These are phyloP conservation scores for Basipetospora chlamydospora DNA, from an alignment of 2,329 filamentous ascomycete genomes.

Conservation along the genomic window DNA sequence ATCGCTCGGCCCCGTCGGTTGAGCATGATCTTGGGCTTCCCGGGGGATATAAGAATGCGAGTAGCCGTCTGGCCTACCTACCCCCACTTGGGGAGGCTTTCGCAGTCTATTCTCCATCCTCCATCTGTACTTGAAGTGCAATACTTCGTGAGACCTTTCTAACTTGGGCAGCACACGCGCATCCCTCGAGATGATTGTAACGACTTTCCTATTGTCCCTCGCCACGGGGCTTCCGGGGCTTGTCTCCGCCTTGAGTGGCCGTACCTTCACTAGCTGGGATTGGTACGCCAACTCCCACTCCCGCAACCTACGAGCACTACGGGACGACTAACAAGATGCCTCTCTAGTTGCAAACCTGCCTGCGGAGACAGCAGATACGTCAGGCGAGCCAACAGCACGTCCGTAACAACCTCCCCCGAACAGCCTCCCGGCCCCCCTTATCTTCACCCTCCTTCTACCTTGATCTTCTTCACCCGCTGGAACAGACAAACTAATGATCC, in stretches of 20 bases:
- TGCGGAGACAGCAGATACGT: slow-evolving; percentile 3
- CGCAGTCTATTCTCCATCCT: too few species aligned
- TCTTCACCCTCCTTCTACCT: not conserved
- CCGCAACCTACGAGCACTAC: not conserved
- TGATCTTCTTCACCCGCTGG: not conserved
- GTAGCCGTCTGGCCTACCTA: too few species aligned
- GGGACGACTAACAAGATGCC: not conserved
- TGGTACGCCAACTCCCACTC: not conserved
- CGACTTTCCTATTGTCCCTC: not conserved
- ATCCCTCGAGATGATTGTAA: not conserved
- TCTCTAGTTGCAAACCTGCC: slow-evolving; percentile 1
- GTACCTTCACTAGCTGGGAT: slow-evolving; percentile 5
- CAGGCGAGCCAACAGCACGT: not conserved
- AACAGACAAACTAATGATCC: not conserved
- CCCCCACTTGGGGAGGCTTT: too few species aligned
- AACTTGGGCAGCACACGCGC: not conserved
- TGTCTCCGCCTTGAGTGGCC: not conserved
- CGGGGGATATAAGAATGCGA: too few species aligned
- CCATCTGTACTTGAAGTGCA: too few species aligned
- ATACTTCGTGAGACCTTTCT: too few species aligned
- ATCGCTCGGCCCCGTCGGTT: too few species aligned
- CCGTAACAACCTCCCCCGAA: not conserved
- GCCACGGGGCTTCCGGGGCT: not conserved
- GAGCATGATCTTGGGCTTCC: too few species aligned
- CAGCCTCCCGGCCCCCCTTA: too few species aligned